These are phyloP conservation scores for Chrysosphaeria jannelii DNA, from an alignment of 2,329 filamentous ascomycete genomes.

Conservation along the genomic window DNA sequence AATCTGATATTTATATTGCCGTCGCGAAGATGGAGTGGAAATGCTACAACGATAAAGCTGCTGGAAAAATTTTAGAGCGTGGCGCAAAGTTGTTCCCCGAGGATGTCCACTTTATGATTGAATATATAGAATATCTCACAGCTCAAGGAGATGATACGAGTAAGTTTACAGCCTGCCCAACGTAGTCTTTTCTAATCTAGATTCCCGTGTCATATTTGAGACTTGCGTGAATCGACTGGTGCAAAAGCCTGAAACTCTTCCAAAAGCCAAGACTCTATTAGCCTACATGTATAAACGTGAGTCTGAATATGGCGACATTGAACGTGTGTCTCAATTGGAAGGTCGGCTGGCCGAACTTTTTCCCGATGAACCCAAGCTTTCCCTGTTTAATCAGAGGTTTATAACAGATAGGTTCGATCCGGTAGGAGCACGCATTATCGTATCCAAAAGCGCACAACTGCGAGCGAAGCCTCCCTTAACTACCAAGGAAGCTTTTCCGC, in stretches of 20 bases:
- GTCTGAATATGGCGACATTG: slow-evolving; percentile 72
- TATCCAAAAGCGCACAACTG: slow-evolving; percentile 56
- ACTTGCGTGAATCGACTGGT: slow-evolving; percentile 65
- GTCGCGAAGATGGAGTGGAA: slow-evolving; percentile 82
- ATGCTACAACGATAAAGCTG: slow-evolving; percentile 80
- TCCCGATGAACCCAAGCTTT: slow-evolving; percentile 52
- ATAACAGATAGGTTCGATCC: slow-evolving; percentile 50
- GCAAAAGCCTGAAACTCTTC: slow-evolving; percentile 40
- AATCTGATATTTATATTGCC: slow-evolving; percentile 82
- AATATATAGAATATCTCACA: slow-evolving; percentile 87
- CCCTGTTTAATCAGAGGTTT: slow-evolving; percentile 49
- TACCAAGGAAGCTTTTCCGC: slow-evolving; percentile 14
- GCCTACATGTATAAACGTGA: slow-evolving; percentile 88
- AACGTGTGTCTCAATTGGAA: slow-evolving; percentile 73
- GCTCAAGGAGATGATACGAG: slow-evolving; percentile 70
- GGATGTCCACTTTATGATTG: slow-evolving; percentile 74
- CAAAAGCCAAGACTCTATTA: slow-evolving; percentile 62
- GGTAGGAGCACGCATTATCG: slow-evolving; percentile 47
- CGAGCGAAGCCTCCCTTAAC: slow-evolving; percentile 23
- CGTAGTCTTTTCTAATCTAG: not conserved
- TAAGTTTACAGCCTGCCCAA: slow-evolving; percentile 11
- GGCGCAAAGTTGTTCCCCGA: slow-evolving; percentile 82
- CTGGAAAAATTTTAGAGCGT: slow-evolving; percentile 84
- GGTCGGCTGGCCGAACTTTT: slow-evolving; percentile 83
- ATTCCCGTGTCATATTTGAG: slow-evolving; percentile 87